phyloP scores from a whole-genome alignment of 1,284 basidiomycete species.

The Bondarzewia mesenterica region DNA sequence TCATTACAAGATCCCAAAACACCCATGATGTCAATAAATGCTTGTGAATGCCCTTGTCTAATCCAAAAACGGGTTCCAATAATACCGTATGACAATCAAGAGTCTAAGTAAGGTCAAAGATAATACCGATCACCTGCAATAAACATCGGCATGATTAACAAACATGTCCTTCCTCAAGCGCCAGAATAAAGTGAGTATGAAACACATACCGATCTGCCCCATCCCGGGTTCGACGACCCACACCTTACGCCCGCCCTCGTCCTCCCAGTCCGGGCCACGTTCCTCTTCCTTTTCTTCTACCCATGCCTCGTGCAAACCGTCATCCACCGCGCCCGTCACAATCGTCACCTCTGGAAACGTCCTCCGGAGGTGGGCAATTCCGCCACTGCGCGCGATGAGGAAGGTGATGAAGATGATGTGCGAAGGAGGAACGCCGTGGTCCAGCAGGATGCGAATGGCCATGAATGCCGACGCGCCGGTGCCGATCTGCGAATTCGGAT shows the following conservation, averaged over 20 bases:
- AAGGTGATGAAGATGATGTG: slow-evolving; percentile 86
- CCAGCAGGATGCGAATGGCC: slow-evolving; percentile 91
- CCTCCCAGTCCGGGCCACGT: slow-evolving; percentile 23
- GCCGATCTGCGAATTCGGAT: slow-evolving; percentile 55
- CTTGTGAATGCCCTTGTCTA: too few species aligned
- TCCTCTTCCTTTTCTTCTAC: slow-evolving; percentile 40
- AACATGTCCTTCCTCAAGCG: not conserved
- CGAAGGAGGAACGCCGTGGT: slow-evolving; percentile 85
- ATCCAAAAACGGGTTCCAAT: too few species aligned
- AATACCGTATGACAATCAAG: too few species aligned
- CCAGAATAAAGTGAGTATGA: not conserved
- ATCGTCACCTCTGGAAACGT: slow-evolving; percentile 82
- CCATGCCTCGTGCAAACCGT: slow-evolving; percentile 65
- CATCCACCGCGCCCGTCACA: slow-evolving; percentile 78
- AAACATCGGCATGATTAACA: slow-evolving; percentile 28
- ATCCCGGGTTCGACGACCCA: slow-evolving; percentile 79
- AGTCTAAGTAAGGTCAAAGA: too few species aligned
- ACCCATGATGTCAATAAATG: too few species aligned
- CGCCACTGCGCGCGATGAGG: slow-evolving; percentile 78
- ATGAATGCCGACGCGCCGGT: slow-evolving; percentile 94
- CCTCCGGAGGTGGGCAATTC: slow-evolving; percentile 66
- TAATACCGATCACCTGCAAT: slow-evolving; percentile 42
- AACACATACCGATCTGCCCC: slow-evolving; percentile 65
- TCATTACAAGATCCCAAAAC: too few species aligned
- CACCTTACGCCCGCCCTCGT: slow-evolving; percentile 42